These are phyloP conservation scores for Aspergillus pseudotamarii DNA, from an alignment of 2,329 filamentous ascomycete species.

Conservation along the genomic window DNA sequence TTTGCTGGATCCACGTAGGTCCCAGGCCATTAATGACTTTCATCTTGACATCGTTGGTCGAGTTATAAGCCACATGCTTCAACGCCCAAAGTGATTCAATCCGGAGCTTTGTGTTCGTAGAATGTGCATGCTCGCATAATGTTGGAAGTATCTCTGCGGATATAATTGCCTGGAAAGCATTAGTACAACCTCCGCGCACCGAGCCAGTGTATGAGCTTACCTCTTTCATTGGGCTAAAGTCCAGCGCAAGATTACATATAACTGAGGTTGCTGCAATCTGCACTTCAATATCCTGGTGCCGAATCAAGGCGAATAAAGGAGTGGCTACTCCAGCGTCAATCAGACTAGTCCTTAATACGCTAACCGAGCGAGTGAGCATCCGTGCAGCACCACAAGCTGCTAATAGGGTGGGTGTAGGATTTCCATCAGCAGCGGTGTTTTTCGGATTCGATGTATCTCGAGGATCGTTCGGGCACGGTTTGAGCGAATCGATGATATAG, in stretches of 20 bases:
- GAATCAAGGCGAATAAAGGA: slow-evolving; percentile 75
- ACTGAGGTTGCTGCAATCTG: slow-evolving; percentile 83
- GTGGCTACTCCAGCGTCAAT: slow-evolving; percentile 82
- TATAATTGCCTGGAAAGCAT: slow-evolving; percentile 64
- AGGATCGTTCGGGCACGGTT: slow-evolving; percentile 50
- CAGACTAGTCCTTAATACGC: slow-evolving; percentile 78
- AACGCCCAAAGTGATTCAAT: slow-evolving; percentile 90
- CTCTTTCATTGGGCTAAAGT: slow-evolving; percentile 89
- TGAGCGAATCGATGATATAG: slow-evolving; percentile 82
- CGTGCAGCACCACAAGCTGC: slow-evolving; percentile 82
- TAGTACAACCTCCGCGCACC: slow-evolving; percentile 2
- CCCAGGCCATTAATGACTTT: slow-evolving; percentile 76
- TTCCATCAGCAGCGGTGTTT: slow-evolving; percentile 64
- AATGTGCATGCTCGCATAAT: slow-evolving; percentile 82
- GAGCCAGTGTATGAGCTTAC: slow-evolving; percentile 54
- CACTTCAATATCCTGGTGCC: slow-evolving; percentile 74
- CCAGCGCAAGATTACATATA: slow-evolving; percentile 81
- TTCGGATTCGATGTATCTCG: slow-evolving; percentile 31
- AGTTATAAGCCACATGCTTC: slow-evolving; percentile 81
- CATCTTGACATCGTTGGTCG: slow-evolving; percentile 72
- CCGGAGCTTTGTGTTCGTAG: slow-evolving; percentile 74
- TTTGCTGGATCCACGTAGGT: slow-evolving; percentile 76
- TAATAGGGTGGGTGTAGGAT: slow-evolving; percentile 75
- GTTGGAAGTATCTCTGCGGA: slow-evolving; percentile 73
- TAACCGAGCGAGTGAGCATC: slow-evolving; percentile 82